Conservation (phyloP, 805 yeast species). For the Cyberlindnera maritima region DNA sequence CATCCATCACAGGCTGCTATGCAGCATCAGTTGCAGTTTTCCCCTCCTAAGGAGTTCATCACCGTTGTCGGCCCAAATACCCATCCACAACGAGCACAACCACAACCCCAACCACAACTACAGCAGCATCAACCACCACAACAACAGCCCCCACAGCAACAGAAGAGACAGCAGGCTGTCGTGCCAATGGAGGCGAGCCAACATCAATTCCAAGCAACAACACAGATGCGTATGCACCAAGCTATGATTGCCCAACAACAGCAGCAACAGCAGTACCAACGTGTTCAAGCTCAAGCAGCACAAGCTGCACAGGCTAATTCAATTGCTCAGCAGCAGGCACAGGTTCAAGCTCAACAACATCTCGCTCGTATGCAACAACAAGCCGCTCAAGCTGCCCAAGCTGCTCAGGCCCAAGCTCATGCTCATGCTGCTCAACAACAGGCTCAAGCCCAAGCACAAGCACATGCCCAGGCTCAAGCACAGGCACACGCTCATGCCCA, state of each 20-base stretch:
- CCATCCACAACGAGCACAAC: neutral
- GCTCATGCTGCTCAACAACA: constrained; percentile 6
- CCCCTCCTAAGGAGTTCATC: constrained; percentile 1
- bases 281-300: constrained; percentile 5
- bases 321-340: constrained; percentile 6
- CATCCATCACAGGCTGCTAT: neutral
- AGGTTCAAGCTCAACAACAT: constrained; percentile 1
- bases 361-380: constrained; percentile 1
- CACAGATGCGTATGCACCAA: constrained; percentile 22
- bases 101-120: too few species aligned
- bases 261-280: constrained; percentile 10
- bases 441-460: constrained; percentile 7
- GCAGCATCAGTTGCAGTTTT: constrained; percentile 5
- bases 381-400: constrained; percentile 6
- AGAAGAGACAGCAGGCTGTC: constrained; percentile 10
- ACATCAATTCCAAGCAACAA: constrained; percentile 14
- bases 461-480: constrained; percentile 6
- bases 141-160: constrained; percentile 1
- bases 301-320: constrained; percentile 8
- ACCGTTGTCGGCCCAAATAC: neutral
- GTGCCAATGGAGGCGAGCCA: constrained; percentile 4
- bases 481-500: constrained; percentile 5
- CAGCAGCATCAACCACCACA: too few species aligned
- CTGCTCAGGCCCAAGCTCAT: constrained; percentile 7
- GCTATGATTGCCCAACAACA: constrained; percentile 9